These are phyloP conservation scores for Calocybe cyanea DNA, from an alignment of 768 basidiomycete species.

Conservation along the genomic window DNA sequence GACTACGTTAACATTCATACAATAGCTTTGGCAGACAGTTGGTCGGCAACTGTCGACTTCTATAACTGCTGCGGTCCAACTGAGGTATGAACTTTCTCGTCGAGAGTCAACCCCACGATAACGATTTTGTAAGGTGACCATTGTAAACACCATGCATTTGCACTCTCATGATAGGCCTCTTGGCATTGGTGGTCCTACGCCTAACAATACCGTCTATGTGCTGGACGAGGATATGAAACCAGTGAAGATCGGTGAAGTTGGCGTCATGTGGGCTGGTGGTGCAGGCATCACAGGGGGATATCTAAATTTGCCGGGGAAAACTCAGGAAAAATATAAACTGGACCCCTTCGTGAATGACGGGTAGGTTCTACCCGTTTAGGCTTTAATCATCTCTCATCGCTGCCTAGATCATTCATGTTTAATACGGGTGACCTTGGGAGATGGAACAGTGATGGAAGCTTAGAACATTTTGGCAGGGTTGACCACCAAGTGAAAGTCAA, in stretches of 20 bases:
- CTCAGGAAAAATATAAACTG: conserved; percentile 40
- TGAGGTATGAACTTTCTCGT: background rate
- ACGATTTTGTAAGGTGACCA: conserved; percentile 33
- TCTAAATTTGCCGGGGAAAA: conserved; percentile 49
- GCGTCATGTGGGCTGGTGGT: conserved; percentile 57
- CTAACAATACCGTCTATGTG: conserved; percentile 21
- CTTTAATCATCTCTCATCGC: too few species aligned
- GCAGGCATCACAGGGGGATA: conserved; percentile 53
- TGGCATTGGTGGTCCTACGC: conserved; percentile 13
- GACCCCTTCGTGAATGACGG: conserved; percentile 51
- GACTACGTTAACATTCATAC: background rate
- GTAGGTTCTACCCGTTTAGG: conserved; percentile 24
- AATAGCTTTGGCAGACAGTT: conserved; percentile 33
- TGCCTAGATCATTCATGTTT: conserved; percentile 44
- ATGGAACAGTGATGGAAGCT: conserved; percentile 46
- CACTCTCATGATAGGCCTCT: conserved; percentile 33
- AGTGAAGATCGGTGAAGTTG: conserved; percentile 29
- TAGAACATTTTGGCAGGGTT: conserved; percentile 54
- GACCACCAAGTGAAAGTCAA: conserved; percentile 65
- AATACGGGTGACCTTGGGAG: conserved; percentile 59
- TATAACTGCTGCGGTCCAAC: conserved; percentile 51
- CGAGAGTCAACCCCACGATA: background rate
- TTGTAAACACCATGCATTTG: conserved; percentile 46
- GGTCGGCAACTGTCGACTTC: conserved; percentile 35
- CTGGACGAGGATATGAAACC: conserved; percentile 33